phyloP scores from a whole-genome alignment of 345 rosid genomes.

The Arabis hirsuta region DNA sequence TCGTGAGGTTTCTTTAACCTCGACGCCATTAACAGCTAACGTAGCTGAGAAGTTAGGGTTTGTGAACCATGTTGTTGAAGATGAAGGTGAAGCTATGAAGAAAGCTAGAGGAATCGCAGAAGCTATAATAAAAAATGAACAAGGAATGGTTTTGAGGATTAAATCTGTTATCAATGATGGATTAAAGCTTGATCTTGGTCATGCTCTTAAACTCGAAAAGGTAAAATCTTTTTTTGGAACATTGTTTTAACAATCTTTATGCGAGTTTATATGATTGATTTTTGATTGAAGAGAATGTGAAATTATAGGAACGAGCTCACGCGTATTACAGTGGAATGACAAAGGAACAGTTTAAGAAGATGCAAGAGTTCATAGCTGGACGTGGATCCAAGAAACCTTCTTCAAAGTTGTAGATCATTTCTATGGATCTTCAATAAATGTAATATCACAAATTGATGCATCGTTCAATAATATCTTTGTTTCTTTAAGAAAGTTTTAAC shows the following conservation, averaged over 20 bases:
- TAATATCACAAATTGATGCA: not conserved
- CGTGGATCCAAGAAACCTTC: slow-evolving; percentile 65
- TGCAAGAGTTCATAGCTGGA: slow-evolving; percentile 88
- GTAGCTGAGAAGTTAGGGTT: slow-evolving; percentile 84
- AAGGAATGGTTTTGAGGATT: slow-evolving; percentile 74
- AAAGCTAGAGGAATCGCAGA: slow-evolving; percentile 73
- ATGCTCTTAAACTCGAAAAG: slow-evolving; percentile 84
- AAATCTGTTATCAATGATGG: slow-evolving; percentile 88
- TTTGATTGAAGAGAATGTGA: not conserved
- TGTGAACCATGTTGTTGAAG: slow-evolving; percentile 85
- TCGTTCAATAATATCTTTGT: slow-evolving; percentile 17
- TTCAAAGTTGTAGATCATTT: slow-evolving; percentile 57
- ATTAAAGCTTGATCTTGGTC: slow-evolving; percentile 67
- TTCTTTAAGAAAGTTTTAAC: not conserved
- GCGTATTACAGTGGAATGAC: slow-evolving; percentile 80
- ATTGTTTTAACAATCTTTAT: not conserved
- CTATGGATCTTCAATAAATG: not conserved
- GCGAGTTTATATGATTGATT: not conserved
- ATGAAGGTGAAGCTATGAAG: slow-evolving; percentile 58
- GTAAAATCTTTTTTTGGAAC: slow-evolving; percentile 36
- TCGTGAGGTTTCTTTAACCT: slow-evolving; percentile 74
- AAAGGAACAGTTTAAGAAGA: slow-evolving; percentile 88
- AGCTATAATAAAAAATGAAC: slow-evolving; percentile 70
- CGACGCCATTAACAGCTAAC: slow-evolving; percentile 74
- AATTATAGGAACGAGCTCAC: slow-evolving; percentile 76